Conservation (phyloP, 1,139 yeast species). For the Kurtzmaniella quercitrusa region DNA sequence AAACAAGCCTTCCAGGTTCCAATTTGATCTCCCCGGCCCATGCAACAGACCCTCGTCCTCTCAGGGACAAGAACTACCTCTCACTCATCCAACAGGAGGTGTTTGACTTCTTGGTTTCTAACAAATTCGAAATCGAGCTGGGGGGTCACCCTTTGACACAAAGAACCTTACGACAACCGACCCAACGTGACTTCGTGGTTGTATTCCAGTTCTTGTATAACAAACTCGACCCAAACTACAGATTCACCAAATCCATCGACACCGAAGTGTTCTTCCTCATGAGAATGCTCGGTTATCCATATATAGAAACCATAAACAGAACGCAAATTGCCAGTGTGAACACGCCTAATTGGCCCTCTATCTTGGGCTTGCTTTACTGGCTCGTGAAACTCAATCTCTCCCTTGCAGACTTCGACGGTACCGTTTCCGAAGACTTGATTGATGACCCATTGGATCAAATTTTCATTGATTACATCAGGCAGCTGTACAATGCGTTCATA, state of each 20-base stretch:
- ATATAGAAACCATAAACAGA: conserved; percentile 71
- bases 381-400: conserved; percentile 54
- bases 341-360: conserved; percentile 84
- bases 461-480: conserved; percentile 62
- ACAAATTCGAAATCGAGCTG: conserved; percentile 71
- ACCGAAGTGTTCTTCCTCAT: conserved; percentile 69
- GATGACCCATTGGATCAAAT: conserved; percentile 51
- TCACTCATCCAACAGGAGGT: conserved; percentile 60
- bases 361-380: conserved; percentile 82
- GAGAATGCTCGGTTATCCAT: conserved; percentile 71
- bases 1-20: conserved; percentile 14
- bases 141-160: conserved; percentile 58
- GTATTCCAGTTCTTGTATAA: conserved; percentile 79
- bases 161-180: conserved; percentile 69
- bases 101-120: conserved; percentile 55
- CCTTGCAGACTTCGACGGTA: conserved; percentile 33
- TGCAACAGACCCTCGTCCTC: conserved; percentile 65
- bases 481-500: conserved; percentile 65
- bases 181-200: conserved; percentile 78
- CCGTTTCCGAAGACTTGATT: conserved; percentile 23
- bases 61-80: conserved; percentile 70
- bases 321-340: conserved; percentile 91
- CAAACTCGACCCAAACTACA: conserved; percentile 75
- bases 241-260: conserved; percentile 65
- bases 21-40: conserved; percentile 7